Conservation (phyloP, 179 eudicot species). For the Amaranthus tricolor region DNA sequence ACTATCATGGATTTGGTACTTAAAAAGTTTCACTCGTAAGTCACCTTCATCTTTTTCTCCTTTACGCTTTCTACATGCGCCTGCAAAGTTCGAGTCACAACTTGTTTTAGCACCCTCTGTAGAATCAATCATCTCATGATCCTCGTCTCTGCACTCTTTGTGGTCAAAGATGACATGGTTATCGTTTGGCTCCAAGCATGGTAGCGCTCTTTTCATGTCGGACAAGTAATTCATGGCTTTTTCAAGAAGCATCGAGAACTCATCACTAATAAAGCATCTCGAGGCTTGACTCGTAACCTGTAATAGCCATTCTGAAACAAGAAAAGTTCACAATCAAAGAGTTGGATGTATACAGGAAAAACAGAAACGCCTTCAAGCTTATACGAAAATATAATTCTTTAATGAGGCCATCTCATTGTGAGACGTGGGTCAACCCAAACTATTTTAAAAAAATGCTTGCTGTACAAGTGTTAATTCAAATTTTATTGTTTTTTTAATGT, state of each 20-base stretch:
- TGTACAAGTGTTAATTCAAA: too few relatives aligned
- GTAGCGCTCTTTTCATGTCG: conserved; percentile 24
- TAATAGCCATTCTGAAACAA: conserved; percentile 61
- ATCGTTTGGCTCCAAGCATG: conserved; percentile 7
- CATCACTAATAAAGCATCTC: conserved; percentile 30
- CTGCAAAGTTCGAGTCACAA: conserved; percentile 11
- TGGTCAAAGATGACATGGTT: conserved; percentile 14
- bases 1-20: conserved; percentile 33
- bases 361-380: background rate
- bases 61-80: conserved; percentile 59
- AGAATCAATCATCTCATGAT: conserved; percentile 47
- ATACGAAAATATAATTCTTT: too few relatives aligned
- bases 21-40: conserved; percentile 39
- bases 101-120: conserved; percentile 16
- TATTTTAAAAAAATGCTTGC: too few relatives aligned
- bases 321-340: conserved; percentile 16
- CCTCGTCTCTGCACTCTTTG: conserved; percentile 19
- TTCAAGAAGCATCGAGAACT: conserved; percentile 34
- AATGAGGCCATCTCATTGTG: too few relatives aligned
- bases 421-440: too few relatives aligned
- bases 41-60: conserved; percentile 42
- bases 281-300: conserved; percentile 43
- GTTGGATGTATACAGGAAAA: conserved; percentile 3
- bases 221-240: conserved; percentile 38
- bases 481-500: too few relatives aligned